Conservation (phyloP, 305 asterid genomes). For the Plantago lanceolata region DNA sequence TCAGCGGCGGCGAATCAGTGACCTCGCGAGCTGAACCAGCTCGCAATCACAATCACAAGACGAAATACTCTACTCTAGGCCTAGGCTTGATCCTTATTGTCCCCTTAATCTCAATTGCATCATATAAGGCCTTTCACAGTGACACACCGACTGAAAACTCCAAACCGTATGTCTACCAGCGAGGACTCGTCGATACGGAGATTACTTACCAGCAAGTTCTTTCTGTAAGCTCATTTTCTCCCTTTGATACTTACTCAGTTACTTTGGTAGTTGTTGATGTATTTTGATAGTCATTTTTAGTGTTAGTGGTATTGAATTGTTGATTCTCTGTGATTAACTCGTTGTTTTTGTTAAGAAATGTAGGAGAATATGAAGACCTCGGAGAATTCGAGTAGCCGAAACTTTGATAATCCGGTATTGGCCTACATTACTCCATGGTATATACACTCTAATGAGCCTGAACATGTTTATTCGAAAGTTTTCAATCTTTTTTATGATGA, state of each 20-base stretch:
- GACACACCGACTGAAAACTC: neutral
- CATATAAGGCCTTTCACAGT: neutral
- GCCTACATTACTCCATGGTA: slow-evolving; percentile 98
- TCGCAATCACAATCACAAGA: neutral
- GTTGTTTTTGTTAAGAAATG: slow-evolving; percentile 35
- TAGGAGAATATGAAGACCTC: slow-evolving; percentile 71
- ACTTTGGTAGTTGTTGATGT: neutral
- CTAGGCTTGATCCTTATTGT: neutral
- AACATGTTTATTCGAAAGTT: neutral
- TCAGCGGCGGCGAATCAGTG: neutral
- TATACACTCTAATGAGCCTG: slow-evolving; percentile 10
- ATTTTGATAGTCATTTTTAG: too few relatives aligned
- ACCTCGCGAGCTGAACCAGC: neutral
- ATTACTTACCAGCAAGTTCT: slow-evolving; percentile 55
- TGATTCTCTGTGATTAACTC: slow-evolving; percentile 17
- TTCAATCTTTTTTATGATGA: neutral
- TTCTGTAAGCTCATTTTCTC: slow-evolving; percentile 41
- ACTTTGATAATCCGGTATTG: slow-evolving; percentile 68
- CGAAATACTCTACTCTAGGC: neutral
- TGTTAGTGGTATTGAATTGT: slow-evolving; percentile 30
- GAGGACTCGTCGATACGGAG: slow-evolving; percentile 49
- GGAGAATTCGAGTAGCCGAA: slow-evolving; percentile 49
- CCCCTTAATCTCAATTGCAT: neutral
- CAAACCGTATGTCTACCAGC: slow-evolving; percentile 4
- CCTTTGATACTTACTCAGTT: neutral